phyloP scores from a whole-genome alignment of 78 protist species.

The Monocercomonoides exilis region DNA sequence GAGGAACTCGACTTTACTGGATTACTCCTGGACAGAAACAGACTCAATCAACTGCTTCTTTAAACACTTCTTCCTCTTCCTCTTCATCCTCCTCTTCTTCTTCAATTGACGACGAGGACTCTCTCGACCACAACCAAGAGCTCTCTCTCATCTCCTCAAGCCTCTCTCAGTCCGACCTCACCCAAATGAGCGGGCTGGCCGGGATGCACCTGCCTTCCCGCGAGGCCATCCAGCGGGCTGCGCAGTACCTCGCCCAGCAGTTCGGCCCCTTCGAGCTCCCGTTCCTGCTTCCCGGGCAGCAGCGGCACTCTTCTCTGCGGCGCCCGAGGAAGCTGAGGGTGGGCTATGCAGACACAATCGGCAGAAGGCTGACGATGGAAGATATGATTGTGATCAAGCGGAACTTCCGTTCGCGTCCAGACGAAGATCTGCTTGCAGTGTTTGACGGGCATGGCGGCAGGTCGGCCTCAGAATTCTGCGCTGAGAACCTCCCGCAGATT shows the following conservation, averaged over 20 bases:
- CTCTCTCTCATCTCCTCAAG: too few relatives aligned
- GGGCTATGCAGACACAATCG: constrained; percentile 17
- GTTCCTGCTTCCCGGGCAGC: neutral
- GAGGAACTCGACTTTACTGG: neutral
- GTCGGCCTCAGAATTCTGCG: constrained; percentile 5
- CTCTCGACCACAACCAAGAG: too few relatives aligned
- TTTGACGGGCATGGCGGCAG: constrained; percentile 40
- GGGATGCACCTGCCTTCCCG: neutral
- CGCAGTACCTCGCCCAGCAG: neutral
- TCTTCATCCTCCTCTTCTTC: too few relatives aligned
- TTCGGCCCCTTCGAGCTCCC: neutral
- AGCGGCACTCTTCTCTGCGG: neutral
- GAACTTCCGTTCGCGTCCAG: neutral
- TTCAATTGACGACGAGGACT: too few relatives aligned
- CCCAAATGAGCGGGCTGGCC: neutral
- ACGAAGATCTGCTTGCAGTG: constrained; percentile 22
- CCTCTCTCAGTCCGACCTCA: too few relatives aligned
- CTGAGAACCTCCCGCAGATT: neutral
- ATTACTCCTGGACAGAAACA: neutral
- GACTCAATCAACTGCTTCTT: neutral
- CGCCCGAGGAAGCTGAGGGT: constrained; percentile 6
- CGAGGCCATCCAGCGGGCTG: neutral
- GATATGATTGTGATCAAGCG: constrained; percentile 10
- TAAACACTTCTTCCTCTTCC: too few relatives aligned
- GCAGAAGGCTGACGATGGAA: constrained; percentile 19